Evolutionary conservation across 495 filamentous ascomycete genomes (phyloP), one percentile per base, ranked within the genome.

Genomic region (Hypoxylon intermedium): DNA sequence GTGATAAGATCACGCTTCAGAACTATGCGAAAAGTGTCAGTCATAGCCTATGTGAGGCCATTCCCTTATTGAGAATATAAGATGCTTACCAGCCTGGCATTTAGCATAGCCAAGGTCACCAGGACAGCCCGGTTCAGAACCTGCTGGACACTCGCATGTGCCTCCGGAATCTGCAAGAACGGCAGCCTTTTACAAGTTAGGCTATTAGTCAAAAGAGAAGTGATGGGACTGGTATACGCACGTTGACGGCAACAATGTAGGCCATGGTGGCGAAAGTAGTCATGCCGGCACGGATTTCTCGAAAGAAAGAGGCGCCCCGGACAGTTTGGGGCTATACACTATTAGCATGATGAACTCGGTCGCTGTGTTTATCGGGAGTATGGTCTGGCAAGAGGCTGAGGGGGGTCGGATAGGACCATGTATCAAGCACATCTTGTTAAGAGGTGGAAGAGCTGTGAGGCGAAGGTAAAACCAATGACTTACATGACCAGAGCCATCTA

Each of bases 191-290:
- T 26, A 36, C 42, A 53, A 20, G 51, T 68, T 52, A 71, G 61
- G 53, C 53, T 75, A 79, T 58, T 59, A 71, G 80, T 60, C 69
- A 74, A 70, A 40, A 38, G 13, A 46, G 1, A 9, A 42, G 4
- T 13, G n/a, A 28, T 26, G n/a, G 41, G 3, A 55, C 26, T 43
- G 48, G 26, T 18, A 20, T 18, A 48, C 71, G 65, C 46, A 79
- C 80, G 59, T 84, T 81, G 59, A 83, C 75, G 63, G 87, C 79
- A 37, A 90, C 87, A 55, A 89, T 89, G 72, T 90, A 93, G 36
- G 89, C 86, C 90, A 93, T 92, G 13, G 89, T 89, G 63, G 90
- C 89, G 72, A 93, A 92, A 21, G 90, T 93, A 28, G 90, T 90
- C 26, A 93, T 72, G 9, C 89, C 90, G n/a, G 89, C 90, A 18